A percentile compares a stretch with the other conserved stretches of the same genome.
These are phyloP conservation scores for Pseudogymnoascus sp. DNA, from an alignment of 2,329 filamentous ascomycete genomes.

Conservation along the genomic window DNA sequence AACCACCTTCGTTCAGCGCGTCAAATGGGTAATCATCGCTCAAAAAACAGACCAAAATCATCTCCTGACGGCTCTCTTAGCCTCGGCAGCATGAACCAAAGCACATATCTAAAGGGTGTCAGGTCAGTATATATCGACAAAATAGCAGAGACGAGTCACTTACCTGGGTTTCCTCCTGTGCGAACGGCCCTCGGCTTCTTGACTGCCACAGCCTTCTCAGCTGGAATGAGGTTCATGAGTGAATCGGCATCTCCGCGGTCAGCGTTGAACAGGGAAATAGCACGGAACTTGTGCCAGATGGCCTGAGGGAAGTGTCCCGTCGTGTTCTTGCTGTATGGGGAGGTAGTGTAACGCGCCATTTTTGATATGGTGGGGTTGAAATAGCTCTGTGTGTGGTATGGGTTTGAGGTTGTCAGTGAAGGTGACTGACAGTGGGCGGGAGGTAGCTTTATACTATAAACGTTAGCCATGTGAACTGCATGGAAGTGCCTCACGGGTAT, in stretches of 20 bases:
- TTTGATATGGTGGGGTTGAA: not conserved
- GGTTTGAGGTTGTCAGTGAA: not conserved
- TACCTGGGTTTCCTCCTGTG: conserved; percentile 1
- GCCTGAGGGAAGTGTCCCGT: not conserved
- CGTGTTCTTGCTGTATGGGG: not conserved
- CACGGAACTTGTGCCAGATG: not conserved
- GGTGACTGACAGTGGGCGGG: not conserved
- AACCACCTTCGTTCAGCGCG: not conserved
- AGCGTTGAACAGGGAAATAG: not conserved
- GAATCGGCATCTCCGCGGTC: not conserved
- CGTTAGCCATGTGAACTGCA: conserved; percentile 6
- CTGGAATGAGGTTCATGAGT: not conserved
- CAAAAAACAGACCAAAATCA: not conserved
- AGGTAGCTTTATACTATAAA: not conserved
- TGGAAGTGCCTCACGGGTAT: not conserved
- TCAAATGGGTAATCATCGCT: conserved; percentile 5
- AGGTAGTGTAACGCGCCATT: not conserved
- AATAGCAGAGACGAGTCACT: not conserved
- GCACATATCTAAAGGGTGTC: conserved; percentile 1
- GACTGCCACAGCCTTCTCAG: not conserved
- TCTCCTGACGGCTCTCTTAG: not conserved
- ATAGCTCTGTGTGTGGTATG: not conserved
- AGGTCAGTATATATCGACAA: not conserved
- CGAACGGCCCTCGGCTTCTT: not conserved
- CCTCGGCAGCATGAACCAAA: not conserved